Percentiles rank a stretch among this genome's conserved stretches.
Conservation (phyloP, 2,329 filamentous ascomycete genomes). For the Fusarium piperis region DNA sequence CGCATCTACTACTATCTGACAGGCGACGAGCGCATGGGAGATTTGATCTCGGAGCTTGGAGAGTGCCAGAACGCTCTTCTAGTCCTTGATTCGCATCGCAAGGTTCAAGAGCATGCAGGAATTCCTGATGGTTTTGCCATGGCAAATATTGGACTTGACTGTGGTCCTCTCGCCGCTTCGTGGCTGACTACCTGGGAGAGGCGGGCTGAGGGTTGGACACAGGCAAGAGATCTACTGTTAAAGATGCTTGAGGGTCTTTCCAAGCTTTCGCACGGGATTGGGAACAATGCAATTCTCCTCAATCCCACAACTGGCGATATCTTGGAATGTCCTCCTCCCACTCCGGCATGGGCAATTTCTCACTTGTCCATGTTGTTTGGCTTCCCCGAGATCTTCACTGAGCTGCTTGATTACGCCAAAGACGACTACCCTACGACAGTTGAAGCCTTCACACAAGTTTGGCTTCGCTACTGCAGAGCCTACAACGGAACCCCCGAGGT, state of each 20-base stretch:
- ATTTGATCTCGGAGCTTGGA: slow-evolving; percentile 41
- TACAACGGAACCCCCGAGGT: slow-evolving; percentile 21
- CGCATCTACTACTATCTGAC: slow-evolving; percentile 67
- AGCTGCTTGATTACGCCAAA: slow-evolving; percentile 12
- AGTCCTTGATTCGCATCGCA: slow-evolving; percentile 26
- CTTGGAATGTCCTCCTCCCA: slow-evolving; percentile 28
- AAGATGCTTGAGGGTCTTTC: slow-evolving; percentile 20
- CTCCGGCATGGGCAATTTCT: slow-evolving; percentile 19
- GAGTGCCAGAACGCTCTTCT: slow-evolving; percentile 18
- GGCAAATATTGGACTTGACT: slow-evolving; percentile 32
- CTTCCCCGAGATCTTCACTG: slow-evolving; percentile 27
- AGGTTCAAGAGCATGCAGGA: slow-evolving; percentile 24
- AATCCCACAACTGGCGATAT: slow-evolving; percentile 30
- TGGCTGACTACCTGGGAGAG: slow-evolving; percentile 34
- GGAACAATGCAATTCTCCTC: slow-evolving; percentile 27
- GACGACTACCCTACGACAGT: slow-evolving; percentile 15
- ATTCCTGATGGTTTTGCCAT: slow-evolving; percentile 28
- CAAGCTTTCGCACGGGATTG: slow-evolving; percentile 13
- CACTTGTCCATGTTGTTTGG: slow-evolving; percentile 33
- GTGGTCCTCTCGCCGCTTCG: slow-evolving; percentile 22
- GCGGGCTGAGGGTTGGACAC: slow-evolving; percentile 10
- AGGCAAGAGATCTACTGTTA: slow-evolving; percentile 13
- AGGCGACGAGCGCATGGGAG: slow-evolving; percentile 65
- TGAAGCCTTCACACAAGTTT: slow-evolving; percentile 6
- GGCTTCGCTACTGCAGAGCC: slow-evolving; percentile 26